phyloP scores from a whole-genome alignment of 768 basidiomycete genomes.

The Glaciozyma martinii region DNA sequence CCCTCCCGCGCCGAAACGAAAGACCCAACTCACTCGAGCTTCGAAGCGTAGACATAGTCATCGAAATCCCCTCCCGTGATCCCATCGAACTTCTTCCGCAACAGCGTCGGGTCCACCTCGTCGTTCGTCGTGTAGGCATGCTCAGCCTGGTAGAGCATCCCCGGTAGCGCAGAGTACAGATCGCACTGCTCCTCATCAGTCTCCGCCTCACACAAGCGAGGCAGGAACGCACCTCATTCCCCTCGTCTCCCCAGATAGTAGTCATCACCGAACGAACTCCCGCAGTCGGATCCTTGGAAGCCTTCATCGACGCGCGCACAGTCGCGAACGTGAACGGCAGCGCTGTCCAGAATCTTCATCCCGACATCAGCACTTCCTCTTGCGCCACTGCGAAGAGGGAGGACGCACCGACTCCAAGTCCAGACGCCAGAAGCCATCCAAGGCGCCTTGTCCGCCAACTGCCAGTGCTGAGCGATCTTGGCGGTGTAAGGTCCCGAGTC shows the following conservation, averaged over 20 bases:
- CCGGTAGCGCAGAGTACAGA: slow-evolving; percentile 23
- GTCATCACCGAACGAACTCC: slow-evolving; percentile 23
- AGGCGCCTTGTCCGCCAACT: slow-evolving; percentile 27
- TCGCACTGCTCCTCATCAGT: background rate
- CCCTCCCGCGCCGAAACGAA: background rate
- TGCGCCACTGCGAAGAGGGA: background rate
- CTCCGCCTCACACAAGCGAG: slow-evolving; percentile 16
- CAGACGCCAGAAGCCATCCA: slow-evolving; percentile 32
- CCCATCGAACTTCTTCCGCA: slow-evolving; percentile 32
- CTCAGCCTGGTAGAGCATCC: slow-evolving; percentile 29
- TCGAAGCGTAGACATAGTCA: slow-evolving; percentile 31
- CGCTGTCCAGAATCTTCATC: slow-evolving; percentile 30
- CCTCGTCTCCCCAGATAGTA: slow-evolving; percentile 34
- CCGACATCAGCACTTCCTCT: background rate
- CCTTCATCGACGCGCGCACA: slow-evolving; percentile 29
- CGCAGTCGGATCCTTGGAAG: slow-evolving; percentile 15
- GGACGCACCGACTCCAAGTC: slow-evolving; percentile 27
- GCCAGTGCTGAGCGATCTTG: slow-evolving; percentile 34
- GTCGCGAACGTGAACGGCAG: slow-evolving; percentile 34
- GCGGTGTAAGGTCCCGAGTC: slow-evolving; percentile 17
- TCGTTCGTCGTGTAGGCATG: slow-evolving; percentile 21
- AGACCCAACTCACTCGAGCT: slow-evolving; percentile 26
- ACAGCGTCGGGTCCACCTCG: slow-evolving; percentile 29
- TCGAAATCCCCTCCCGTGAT: slow-evolving; percentile 30
- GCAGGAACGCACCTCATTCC: slow-evolving; percentile 26